Conservation (phyloP, 1,284 basidiomycete genomes). For the Pseudomicrostroma phylloplanum region DNA sequence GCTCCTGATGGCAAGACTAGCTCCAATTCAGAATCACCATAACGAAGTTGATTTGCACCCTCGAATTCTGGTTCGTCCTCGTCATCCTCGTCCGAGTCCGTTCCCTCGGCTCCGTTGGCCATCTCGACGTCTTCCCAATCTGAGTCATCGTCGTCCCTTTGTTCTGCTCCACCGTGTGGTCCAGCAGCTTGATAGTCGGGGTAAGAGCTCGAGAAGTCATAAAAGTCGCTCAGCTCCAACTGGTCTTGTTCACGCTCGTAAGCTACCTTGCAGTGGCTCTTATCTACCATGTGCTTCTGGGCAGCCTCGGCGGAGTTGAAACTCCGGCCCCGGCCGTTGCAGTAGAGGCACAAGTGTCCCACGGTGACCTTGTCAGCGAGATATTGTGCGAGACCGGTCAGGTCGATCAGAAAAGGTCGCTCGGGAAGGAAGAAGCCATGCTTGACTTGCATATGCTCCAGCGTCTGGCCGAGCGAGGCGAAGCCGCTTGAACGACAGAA, state of each 20-base stretch:
- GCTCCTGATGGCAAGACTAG: constrained; percentile 91
- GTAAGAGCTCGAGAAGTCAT: constrained; percentile 81
- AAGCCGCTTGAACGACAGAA: constrained; percentile 67
- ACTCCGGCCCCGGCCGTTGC: constrained; percentile 52
- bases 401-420: constrained; percentile 78
- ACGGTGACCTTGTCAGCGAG: constrained; percentile 89
- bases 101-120: constrained; percentile 35
- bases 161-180: constrained; percentile 45
- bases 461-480: constrained; percentile 61
- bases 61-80: constrained; percentile 53
- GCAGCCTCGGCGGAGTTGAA: constrained; percentile 39
- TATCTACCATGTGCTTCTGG: constrained; percentile 49
- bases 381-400: constrained; percentile 73
- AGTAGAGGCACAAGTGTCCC: constrained; percentile 87
- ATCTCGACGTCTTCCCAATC: constrained; percentile 28
- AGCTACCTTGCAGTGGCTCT: constrained; percentile 81
- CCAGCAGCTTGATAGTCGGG: constrained; percentile 52
- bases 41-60: constrained; percentile 15
- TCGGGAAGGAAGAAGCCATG: constrained; percentile 98
- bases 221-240: constrained; percentile 84
- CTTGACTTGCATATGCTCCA: constrained; percentile 75
- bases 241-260: constrained; percentile 76
- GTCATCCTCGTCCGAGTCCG: constrained; percentile 62
- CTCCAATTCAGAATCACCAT: constrained; percentile 62
- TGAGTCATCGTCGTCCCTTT: constrained; percentile 24